Evolutionary conservation across 2,329 filamentous ascomycete species (phyloP).

Genomic region (Colletotrichum zoysiae): DNA sequence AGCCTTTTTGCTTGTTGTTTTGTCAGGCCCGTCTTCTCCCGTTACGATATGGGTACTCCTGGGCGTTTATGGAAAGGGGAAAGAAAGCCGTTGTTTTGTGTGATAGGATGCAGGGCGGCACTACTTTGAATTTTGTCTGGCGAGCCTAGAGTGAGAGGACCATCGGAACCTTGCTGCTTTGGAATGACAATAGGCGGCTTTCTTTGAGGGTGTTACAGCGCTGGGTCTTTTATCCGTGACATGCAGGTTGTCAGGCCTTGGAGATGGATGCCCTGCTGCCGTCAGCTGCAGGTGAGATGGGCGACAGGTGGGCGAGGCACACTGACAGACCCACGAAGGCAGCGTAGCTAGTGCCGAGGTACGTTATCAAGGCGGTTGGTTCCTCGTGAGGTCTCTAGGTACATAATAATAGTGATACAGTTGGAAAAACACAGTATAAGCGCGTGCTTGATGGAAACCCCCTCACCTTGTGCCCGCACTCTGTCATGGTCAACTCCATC

Average conservation of each 20-base stretch:
- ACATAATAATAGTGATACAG: too few relatives aligned
- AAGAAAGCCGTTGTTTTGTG: conserved; percentile 1
- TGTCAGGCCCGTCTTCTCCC: neutral
- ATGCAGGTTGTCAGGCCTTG: neutral
- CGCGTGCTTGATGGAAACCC: conserved; percentile 7
- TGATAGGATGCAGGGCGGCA: neutral
- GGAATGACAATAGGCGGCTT: conserved; percentile 1
- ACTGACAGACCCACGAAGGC: conserved; percentile 29
- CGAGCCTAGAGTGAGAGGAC: neutral
- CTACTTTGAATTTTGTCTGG: conserved; percentile 4
- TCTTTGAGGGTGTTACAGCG: neutral
- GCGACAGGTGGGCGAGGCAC: neutral
- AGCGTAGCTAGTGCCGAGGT: neutral
- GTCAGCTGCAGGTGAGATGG: conserved; percentile 1
- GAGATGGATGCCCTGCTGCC: neutral
- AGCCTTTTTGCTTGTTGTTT: conserved; percentile 6
- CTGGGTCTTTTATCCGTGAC: conserved; percentile 8
- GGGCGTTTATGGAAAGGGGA: conserved; percentile 7
- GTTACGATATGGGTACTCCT: conserved; percentile 10
- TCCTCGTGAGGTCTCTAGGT: too few relatives aligned
- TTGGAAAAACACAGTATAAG: too few relatives aligned
- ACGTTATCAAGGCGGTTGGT: too few relatives aligned
- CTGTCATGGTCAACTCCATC: neutral
- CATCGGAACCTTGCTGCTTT: neutral
- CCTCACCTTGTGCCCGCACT: conserved; percentile 10